Evolutionary conservation across 202 grass and related monocot species (phyloP).

Genomic region (Setaria italica): DNA sequence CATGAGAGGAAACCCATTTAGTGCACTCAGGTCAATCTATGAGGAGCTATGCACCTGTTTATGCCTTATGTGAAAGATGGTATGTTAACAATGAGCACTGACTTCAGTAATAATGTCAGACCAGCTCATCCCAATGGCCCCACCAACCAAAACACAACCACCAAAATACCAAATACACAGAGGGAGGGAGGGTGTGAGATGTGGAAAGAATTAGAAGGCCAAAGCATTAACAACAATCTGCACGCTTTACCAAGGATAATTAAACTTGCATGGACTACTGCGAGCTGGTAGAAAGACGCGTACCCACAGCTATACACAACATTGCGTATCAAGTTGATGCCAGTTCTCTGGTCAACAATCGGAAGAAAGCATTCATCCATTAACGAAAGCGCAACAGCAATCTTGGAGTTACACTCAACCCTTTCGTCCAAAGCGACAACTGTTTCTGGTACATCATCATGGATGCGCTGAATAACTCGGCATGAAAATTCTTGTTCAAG

Average conservation of each 20-base stretch:
- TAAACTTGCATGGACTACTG: conserved; percentile 31
- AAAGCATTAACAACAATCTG: conserved; percentile 39
- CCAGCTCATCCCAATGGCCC: neutral
- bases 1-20: conserved; percentile 21
- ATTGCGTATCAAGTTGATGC: conserved; percentile 93
- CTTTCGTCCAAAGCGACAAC: conserved; percentile 56
- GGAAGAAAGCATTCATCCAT: conserved; percentile 97
- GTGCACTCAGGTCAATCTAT: conserved; percentile 6
- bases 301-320: conserved; percentile 93
- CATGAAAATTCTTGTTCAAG: conserved; percentile 80
- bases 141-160: conserved; percentile 20
- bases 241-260: conserved; percentile 25
- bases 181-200: neutral
- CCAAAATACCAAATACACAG: neutral
- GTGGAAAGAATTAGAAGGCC: conserved; percentile 28
- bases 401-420: conserved; percentile 87
- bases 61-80: conserved; percentile 1
- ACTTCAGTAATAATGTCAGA: conserved; percentile 22
- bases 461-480: conserved; percentile 67
- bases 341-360: conserved; percentile 92
- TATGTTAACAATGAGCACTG: conserved; percentile 13
- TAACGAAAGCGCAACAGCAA: conserved; percentile 84
- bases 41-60: conserved; percentile 23
- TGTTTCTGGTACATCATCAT: conserved; percentile 67
- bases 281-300: conserved; percentile 48